Conservation (phyloP, 225 moss, liverwort and hornwort genomes). For the Asterella californica region DNA sequence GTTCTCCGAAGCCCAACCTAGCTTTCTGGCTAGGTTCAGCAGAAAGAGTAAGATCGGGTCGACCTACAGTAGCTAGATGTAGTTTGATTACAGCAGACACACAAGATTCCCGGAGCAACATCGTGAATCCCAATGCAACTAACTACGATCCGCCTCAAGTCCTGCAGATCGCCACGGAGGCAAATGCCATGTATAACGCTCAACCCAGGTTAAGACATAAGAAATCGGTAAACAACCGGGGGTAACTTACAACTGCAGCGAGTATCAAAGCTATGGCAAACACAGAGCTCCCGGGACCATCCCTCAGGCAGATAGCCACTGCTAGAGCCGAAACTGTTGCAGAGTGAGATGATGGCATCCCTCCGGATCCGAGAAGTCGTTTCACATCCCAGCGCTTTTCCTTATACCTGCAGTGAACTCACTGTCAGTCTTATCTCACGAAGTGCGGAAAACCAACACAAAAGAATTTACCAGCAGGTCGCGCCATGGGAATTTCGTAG, state of each 20-base stretch:
- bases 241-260: constrained; percentile 67
- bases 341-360: constrained; percentile 99
- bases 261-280: constrained; percentile 88
- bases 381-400: constrained; percentile 98
- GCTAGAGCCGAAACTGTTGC: constrained; percentile 90
- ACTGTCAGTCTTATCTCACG: background rate
- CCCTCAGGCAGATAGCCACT: constrained; percentile 77
- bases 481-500: background rate
- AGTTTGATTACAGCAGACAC: too few relatives aligned
- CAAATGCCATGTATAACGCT: background rate
- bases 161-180: background rate
- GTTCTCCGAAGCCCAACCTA: background rate
- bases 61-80: too few relatives aligned
- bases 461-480: background rate
- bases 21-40: too few relatives aligned
- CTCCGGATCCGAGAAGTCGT: constrained; percentile 93
- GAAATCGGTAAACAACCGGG: background rate
- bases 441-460: background rate
- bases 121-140: too few relatives aligned
- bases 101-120: too few relatives aligned
- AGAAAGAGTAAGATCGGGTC: too few relatives aligned
- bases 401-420: constrained; percentile 72
- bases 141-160: background rate
- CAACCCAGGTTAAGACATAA: too few relatives aligned
- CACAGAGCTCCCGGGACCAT: constrained; percentile 82